Conservation (phyloP, 2,329 filamentous ascomycete genomes). For the Emergomyces orientalis region DNA sequence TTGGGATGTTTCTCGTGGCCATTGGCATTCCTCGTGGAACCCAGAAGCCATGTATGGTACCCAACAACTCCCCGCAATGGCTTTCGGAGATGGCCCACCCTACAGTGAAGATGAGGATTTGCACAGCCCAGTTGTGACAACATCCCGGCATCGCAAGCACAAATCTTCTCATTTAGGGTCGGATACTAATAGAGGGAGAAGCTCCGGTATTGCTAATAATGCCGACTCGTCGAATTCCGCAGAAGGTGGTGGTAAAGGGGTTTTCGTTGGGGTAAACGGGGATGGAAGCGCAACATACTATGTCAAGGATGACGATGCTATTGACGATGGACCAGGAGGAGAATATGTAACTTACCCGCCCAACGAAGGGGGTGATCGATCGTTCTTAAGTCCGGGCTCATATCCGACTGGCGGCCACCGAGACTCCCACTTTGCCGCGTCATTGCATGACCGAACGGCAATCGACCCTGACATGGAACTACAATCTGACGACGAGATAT, state of each 20-base stretch:
- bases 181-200: constrained; percentile 40
- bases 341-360: constrained; percentile 72
- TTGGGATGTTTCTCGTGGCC: constrained; percentile 60
- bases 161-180: constrained; percentile 53
- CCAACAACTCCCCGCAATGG: constrained; percentile 69
- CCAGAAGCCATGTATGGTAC: constrained; percentile 47
- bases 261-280: constrained; percentile 55
- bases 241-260: constrained; percentile 54
- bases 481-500: constrained; percentile 42
- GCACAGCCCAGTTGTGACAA: constrained; percentile 77
- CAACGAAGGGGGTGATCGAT: constrained; percentile 49
- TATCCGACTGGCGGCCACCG: constrained; percentile 40
- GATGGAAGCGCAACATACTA: constrained; percentile 70
- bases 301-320: constrained; percentile 57
- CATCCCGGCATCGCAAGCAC: constrained; percentile 75
- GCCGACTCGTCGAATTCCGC: constrained; percentile 35
- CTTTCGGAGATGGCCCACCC: constrained; percentile 79
- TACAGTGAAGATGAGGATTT: constrained; percentile 95
- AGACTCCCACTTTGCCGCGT: constrained; percentile 48
- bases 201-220: constrained; percentile 38
- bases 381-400: constrained; percentile 32
- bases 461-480: constrained; percentile 25
- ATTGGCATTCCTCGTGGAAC: constrained; percentile 45
- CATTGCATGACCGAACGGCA: constrained; percentile 33
- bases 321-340: constrained; percentile 60